These are phyloP conservation scores for Cubamyces sp. DNA, from an alignment of 768 basidiomycete genomes.

Conservation along the genomic window DNA sequence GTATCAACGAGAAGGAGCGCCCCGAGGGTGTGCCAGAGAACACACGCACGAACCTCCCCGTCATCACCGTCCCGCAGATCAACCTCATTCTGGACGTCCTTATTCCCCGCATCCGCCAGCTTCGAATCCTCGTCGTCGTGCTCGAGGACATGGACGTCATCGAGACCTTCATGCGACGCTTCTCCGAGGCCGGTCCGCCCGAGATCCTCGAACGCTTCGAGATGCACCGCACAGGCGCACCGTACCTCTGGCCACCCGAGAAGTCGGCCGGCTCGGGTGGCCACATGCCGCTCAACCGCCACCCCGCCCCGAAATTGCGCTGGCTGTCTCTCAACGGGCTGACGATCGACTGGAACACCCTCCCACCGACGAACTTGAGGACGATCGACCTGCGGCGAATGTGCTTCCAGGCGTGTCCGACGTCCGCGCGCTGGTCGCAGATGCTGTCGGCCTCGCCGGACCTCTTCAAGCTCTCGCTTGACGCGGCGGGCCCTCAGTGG, in stretches of 20 bases:
- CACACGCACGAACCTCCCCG: constrained; percentile 4
- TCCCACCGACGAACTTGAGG: constrained; percentile 55
- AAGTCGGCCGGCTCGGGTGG: constrained; percentile 21
- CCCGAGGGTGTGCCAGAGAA: constrained; percentile 16
- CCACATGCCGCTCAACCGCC: constrained; percentile 55
- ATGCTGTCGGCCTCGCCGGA: constrained; percentile 36
- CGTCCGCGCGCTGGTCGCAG: constrained; percentile 52
- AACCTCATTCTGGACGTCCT: constrained; percentile 52
- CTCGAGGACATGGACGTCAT: constrained; percentile 61
- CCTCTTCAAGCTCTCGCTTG: constrained; percentile 58
- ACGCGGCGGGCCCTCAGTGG: constrained; percentile 53
- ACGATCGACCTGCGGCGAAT: constrained; percentile 69
- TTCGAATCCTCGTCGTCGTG: constrained; percentile 62
- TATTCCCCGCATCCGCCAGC: constrained; percentile 54
- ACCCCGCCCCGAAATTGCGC: constrained; percentile 46
- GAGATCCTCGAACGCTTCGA: constrained; percentile 60
- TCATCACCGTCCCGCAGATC: constrained; percentile 49
- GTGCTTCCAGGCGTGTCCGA: constrained; percentile 54
- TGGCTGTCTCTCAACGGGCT: constrained; percentile 62
- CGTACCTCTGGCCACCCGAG: constrained; percentile 13
- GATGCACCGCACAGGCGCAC: constrained; percentile 54
- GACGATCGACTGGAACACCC: constrained; percentile 60
- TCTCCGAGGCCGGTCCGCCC: constrained; percentile 19
- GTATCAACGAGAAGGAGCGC: constrained; percentile 51
- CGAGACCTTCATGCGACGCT: constrained; percentile 43